Base-by-base conservation (phyloP, 2,329 filamentous ascomycete genomes). In the Sclerotinia sclerotiorum region DNA sequence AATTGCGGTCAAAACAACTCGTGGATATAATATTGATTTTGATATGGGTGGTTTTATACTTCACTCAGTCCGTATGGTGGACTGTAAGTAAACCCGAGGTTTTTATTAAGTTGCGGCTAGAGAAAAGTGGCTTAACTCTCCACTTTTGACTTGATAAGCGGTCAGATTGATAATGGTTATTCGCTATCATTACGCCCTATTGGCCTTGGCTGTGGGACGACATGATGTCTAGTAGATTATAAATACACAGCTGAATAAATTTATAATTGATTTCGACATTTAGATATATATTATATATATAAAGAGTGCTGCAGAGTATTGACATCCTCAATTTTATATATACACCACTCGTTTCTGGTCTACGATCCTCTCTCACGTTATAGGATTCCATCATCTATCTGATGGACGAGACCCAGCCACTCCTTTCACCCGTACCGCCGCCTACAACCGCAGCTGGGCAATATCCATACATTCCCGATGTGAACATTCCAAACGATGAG, bases 331-430 rank as follows among this genome's bases (percentile, higher is more conserved):
- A 27, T 58, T 24, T 5, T 42, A n/a, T 29, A 15, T 11, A 46
- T 21, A 46, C 1, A 46, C 24, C 39, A 32, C 5, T 2, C 4
- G 21, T 21, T 13, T 46, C 17, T n/a, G 21, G 5, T 60, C 42
- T 42, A 13, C 19, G 8, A 32, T 4, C 13, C 27, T 21, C 56
- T 17, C 5, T 8, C 2, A n/a, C 61, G 49, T 42, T 7, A 27
- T 64, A n/a, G 1, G 8, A 29, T 29, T 35, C 32, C 8, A 19
- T 19, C 24, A 24, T 29, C 71, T 93, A 24, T 29, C 71, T 93
- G 48, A 73, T 74, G 69, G 70, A 74, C 49, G 72, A 74, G 51
- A 70, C 61, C 2, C 65, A 68, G 55, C 72, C 73, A 63, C 69
- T 75, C 57, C 68, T 75, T 35, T 67, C 54, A 15, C 69, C 65